Percentiles rank a stretch among this genome's conserved stretches.
These are phyloP conservation scores for Umbelopsis sp. DNA, from an alignment of 371 early-diverging fungal genomes.

Conservation along the genomic window DNA sequence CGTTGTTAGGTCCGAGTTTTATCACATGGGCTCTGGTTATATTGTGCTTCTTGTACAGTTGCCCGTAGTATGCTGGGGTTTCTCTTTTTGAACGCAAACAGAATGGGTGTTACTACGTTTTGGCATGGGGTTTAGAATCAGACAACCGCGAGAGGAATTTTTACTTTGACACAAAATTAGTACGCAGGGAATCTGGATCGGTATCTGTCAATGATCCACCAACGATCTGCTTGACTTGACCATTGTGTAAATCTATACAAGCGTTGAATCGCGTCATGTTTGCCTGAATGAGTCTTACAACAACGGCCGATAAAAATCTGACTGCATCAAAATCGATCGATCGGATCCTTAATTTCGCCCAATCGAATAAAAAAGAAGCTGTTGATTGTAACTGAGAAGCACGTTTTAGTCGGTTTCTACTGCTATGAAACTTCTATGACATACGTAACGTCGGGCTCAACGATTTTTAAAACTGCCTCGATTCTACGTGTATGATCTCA, in stretches of 20 bases:
- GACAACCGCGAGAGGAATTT: neutral
- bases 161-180: slow-evolving; percentile 92
- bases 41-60: slow-evolving; percentile 71
- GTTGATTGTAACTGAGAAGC: too few species aligned
- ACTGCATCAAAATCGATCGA: neutral
- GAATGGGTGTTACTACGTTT: neutral
- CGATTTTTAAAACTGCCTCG: too few species aligned
- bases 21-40: slow-evolving; percentile 93
- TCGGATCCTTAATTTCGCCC: neutral
- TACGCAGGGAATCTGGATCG: slow-evolving; percentile 67
- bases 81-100: slow-evolving; percentile 49
- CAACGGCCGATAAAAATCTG: neutral
- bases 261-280: slow-evolving; percentile 81
- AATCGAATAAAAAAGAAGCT: too few species aligned
- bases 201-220: slow-evolving; percentile 86
- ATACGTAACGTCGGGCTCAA: too few species aligned
- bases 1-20: slow-evolving; percentile 90
- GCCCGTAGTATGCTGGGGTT: slow-evolving; percentile 78
- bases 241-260: slow-evolving; percentile 96
- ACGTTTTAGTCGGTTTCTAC: too few species aligned
- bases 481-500: too few species aligned
- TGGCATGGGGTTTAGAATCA: neutral
- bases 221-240: slow-evolving; percentile 97
- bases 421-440: too few species aligned
- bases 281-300: too few species aligned